Evolutionary conservation across 2,329 filamentous ascomycete genomes (phyloP).

Genomic region (Knoxdaviesia capensis): DNA sequence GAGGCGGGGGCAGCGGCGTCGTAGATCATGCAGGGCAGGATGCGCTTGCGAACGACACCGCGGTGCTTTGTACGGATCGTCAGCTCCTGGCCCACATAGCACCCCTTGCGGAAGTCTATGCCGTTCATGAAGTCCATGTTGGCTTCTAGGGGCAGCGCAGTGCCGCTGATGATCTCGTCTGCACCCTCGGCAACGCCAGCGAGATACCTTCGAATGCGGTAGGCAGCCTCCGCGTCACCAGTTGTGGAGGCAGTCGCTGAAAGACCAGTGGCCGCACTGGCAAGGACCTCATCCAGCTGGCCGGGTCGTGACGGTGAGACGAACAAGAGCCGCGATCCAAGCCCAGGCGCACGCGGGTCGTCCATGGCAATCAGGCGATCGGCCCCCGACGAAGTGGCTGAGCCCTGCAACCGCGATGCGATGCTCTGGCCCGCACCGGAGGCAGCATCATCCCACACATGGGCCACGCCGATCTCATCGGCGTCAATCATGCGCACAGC

Average conservation of each 20-base stretch:
- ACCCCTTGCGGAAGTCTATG: conserved; percentile 88
- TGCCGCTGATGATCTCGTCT: conserved; percentile 49
- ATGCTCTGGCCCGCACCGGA: neutral
- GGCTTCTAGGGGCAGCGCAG: conserved; percentile 65
- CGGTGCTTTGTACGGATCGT: conserved; percentile 91
- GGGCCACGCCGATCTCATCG: conserved; percentile 50
- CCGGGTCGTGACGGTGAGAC: no score
- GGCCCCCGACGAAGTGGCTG: neutral
- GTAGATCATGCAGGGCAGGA: conserved; percentile 65
- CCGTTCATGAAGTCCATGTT: conserved; percentile 75
- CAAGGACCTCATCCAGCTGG: no score
- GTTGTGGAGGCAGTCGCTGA: no score
- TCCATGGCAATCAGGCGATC: conserved; percentile 15
- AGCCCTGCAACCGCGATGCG: no score
- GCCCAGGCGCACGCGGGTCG: conserved; percentile 32
- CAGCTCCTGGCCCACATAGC: conserved; percentile 90
- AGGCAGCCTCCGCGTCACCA: conserved; percentile 18
- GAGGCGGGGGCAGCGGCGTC: conserved; percentile 15
- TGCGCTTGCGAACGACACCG: conserved; percentile 77
- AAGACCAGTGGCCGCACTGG: no score
- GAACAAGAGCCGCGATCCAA: conserved; percentile 30
- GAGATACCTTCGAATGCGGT: conserved; percentile 59
- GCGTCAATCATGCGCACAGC: conserved; percentile 42
- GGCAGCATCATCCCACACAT: conserved; percentile 43
- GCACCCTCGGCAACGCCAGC: conserved; percentile 74